Base-by-base conservation (phyloP, 345 rosid genomes). In the Gossypium sturtianum region DNA sequence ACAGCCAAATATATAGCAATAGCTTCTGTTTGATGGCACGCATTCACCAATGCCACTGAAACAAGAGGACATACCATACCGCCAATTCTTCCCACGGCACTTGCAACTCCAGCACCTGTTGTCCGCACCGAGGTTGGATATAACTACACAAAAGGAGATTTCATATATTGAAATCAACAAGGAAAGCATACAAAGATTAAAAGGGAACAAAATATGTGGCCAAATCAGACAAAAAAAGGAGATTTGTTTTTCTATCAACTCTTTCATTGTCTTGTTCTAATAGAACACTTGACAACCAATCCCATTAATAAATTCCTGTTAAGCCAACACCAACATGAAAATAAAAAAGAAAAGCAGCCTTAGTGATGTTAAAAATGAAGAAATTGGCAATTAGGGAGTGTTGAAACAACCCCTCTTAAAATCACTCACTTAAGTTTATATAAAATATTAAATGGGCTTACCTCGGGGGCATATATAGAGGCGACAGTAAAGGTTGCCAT, bases 1-100 rank as follows among this genome's bases (percentile, higher is more conserved):
- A 82, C 72, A 62, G 52, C 75, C 78, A 72, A 84, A 34, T 87
- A 81, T 2, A 87, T 80, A 70, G 81, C 2, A 47, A 87, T 22
- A 7, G 91, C 83, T 27, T 72, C 85, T 44, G 79, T 72, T 79
- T 83, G 91, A 73, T 87, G 93, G 64, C 90, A 87, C 44, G 82
- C 84, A 52, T 74, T 82, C 54, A 89, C 82, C 52, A 89, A 44
- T 64, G 80, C 82, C 25, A 89, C 85, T 0, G 91, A 86, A n/a
- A 86, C 88, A 12, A 87, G 75, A n/a, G 91, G 93, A 73, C 87
- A 80, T 25, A 87, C 23, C 86, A 87, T 83, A 23, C 93, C 91
- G 2, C 93, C 93, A 20, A 89, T 79, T 80, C 90, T 80, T 65
- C 91, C 93, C 66, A 87, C 71, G 3, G 84, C 77, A 74, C 86